These are phyloP conservation scores for Coemansia sp. DNA, from an alignment of 192 early-diverging fungal genomes.

Conservation along the genomic window DNA sequence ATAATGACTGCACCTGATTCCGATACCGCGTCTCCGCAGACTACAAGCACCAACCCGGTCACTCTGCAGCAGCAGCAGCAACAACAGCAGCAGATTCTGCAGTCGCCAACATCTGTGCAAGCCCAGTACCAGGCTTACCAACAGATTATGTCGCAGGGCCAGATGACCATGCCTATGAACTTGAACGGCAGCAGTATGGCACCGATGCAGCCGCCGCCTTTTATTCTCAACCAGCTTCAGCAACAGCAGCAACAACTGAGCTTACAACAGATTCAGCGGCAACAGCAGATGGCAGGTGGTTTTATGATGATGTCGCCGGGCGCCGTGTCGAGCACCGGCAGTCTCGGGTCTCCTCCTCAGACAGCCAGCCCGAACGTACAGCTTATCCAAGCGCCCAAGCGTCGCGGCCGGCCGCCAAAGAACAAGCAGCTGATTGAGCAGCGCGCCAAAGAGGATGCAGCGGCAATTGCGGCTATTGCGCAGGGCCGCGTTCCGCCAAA, in stretches of 20 bases:
- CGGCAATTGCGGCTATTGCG: conserved; percentile 22
- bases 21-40: neutral
- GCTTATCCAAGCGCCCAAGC: conserved; percentile 16
- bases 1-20: conserved; percentile 17
- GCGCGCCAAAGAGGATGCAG: conserved; percentile 45
- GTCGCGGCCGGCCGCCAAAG: conserved; percentile 48
- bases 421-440: conserved; percentile 49
- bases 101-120: conserved; percentile 10
- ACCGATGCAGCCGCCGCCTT: conserved; percentile 11
- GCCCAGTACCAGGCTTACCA: conserved; percentile 30
- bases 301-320: neutral
- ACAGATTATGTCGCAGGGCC: conserved; percentile 35
- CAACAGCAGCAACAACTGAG: conserved; percentile 3
- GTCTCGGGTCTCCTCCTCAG: neutral
- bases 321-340: neutral
- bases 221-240: conserved; percentile 6
- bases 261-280: conserved; percentile 1
- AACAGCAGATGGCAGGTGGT: neutral
- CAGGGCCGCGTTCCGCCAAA: conserved; percentile 3
- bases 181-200: conserved; percentile 12
- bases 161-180: conserved; percentile 9
- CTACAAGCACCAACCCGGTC: neutral
- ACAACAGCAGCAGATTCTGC: neutral
- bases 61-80: neutral
- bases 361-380: conserved; percentile 5